A percentile compares a stretch with the other conserved stretches of the same genome.
Evolutionary conservation across 768 basidiomycete genomes (phyloP).

Genomic region (Lactifluus pinguis): DNA sequence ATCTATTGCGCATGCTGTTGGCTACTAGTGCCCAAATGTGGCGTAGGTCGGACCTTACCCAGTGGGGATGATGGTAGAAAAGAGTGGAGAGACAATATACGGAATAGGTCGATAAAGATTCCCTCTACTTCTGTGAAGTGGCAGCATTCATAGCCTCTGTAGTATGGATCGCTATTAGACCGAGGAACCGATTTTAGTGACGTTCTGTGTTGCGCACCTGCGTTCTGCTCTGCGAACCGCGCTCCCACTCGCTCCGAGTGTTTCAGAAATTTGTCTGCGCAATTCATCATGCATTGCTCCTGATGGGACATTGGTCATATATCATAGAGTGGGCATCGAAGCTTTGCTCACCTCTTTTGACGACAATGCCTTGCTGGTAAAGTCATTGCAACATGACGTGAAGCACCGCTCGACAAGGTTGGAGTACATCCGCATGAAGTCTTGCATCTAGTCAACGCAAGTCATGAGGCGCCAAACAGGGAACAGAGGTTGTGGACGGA

Average conservation of each 20-base stretch:
- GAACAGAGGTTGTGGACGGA: slow-evolving; percentile 25
- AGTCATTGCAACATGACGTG: slow-evolving; percentile 90
- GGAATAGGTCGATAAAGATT: not conserved
- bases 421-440: slow-evolving; percentile 93
- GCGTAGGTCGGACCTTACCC: not conserved
- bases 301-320: slow-evolving; percentile 26
- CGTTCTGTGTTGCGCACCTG: slow-evolving; percentile 48
- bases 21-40: not conserved
- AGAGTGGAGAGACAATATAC: not conserved
- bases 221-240: slow-evolving; percentile 86
- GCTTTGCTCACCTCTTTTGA: slow-evolving; percentile 69
- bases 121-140: slow-evolving; percentile 24
- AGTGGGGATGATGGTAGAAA: not conserved
- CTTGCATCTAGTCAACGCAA: slow-evolving; percentile 72
- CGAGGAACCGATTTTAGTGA: not conserved
- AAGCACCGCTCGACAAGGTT: slow-evolving; percentile 95
- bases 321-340: not conserved
- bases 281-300: slow-evolving; percentile 88
- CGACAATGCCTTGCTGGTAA: slow-evolving; percentile 88
- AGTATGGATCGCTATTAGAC: not conserved
- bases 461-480: not conserved
- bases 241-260: slow-evolving; percentile 91
- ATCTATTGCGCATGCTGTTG: not conserved
- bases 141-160: slow-evolving; percentile 35
- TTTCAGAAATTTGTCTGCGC: slow-evolving; percentile 96